Conservation (phyloP, 192 early-diverging fungal species). For the Geranomyces michiganensis region DNA sequence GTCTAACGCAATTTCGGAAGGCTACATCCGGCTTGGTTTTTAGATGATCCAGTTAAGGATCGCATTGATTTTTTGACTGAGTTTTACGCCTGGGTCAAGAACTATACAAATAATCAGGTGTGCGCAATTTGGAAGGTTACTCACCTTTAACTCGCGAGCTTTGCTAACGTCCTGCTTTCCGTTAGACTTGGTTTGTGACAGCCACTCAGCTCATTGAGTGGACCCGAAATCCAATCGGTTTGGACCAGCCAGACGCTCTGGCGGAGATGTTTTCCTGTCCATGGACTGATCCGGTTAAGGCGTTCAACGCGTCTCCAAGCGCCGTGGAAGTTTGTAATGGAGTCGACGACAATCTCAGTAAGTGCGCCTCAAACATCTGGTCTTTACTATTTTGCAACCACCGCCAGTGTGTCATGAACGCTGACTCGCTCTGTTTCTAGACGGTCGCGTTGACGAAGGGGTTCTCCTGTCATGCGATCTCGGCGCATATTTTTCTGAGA, state of each 20-base stretch:
- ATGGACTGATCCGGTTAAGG: slow-evolving; percentile 11
- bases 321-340: slow-evolving; percentile 38
- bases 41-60: slow-evolving; percentile 7
- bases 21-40: neutral
- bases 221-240: slow-evolving; percentile 23
- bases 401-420: neutral
- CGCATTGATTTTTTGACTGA: slow-evolving; percentile 10
- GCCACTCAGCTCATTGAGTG: slow-evolving; percentile 33
- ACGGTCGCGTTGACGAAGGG: slow-evolving; percentile 35
- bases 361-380: neutral
- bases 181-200: slow-evolving; percentile 30
- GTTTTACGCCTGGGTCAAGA: slow-evolving; percentile 26
- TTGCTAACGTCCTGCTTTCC: neutral
- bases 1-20: no score
- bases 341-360: slow-evolving; percentile 37
- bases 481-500: slow-evolving; percentile 17
- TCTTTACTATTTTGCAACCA: neutral
- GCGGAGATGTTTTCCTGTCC: slow-evolving; percentile 14
- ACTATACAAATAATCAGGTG: slow-evolving; percentile 3
- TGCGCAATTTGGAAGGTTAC: neutral
- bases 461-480: slow-evolving; percentile 12
- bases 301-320: slow-evolving; percentile 20
- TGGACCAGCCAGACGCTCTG: slow-evolving; percentile 5
- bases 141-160: neutral
- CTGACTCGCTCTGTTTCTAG: neutral